Evolutionary conservation across 2,329 filamentous ascomycete genomes (phyloP), one percentile per base, ranked within the genome.

Genomic region (Metarhizium humberi): DNA sequence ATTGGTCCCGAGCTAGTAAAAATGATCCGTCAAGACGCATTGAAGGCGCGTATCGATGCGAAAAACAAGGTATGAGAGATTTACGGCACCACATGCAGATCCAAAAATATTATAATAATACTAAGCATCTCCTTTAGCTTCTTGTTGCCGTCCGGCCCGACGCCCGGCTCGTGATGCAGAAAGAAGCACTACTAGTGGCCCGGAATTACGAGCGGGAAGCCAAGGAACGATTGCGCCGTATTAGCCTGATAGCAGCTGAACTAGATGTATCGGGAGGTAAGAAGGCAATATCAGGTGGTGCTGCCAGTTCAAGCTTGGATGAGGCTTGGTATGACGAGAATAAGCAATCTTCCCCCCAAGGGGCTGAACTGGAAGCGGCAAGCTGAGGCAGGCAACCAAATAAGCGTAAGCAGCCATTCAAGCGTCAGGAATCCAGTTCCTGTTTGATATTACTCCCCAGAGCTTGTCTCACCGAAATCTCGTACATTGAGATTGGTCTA

Each of bases 21-120:
- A 0, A 88, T 97, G 82, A 96, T 99, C 63, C 78, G 85, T 52
- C 75, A 78, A 13, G 84, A 85, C 7, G 78, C 78, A 1, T 74
- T 99, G 11, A 78, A 91, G 60, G 91, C 90, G 7, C 81, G 90
- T 32, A 86, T 99, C 57, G 91, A 99, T 67, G 81, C 88, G 0
- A 90, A 95, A 57, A 87, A 94, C 62, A 80, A 83, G 67, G 84
- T 86, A 72, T 60, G 43, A 50, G 45, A 29, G 5, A 46, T n/a
- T 2, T 14, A 13, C 38, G 4, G 13, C 10, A 16, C 11, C 38
- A 16, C 38, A 40, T 7, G 14, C 38, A 14, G 13, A 40, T 14
- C 11, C 14, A 16, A 40, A 16, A 40, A 16, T 14, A 16, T 11
- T 34, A 14, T 16, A 14, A 2, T 25, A 11, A 16, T 13, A 32